Conservation (phyloP, 495 filamentous ascomycete species). For the Neurospora sp. region DNA sequence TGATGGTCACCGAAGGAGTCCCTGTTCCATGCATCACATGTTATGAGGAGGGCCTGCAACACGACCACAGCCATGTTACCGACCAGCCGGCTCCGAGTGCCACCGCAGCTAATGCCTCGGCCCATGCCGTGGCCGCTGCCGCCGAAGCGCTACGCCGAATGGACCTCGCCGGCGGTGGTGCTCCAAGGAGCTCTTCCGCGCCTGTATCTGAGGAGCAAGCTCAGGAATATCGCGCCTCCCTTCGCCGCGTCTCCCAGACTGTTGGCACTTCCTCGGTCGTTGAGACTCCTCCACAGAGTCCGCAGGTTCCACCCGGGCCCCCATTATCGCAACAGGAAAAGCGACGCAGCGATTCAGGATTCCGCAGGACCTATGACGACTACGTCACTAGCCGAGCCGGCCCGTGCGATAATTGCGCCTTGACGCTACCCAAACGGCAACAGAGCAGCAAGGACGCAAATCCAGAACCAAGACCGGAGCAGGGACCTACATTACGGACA, state of each 20-base stretch:
- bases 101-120: conserved; percentile 15
- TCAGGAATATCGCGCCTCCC: conserved; percentile 29
- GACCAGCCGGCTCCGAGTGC: conserved; percentile 27
- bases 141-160: conserved; percentile 33
- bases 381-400: conserved; percentile 41
- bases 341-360: conserved; percentile 38
- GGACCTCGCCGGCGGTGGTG: conserved; percentile 19
- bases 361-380: conserved; percentile 46
- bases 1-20: conserved; percentile 86
- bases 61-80: conserved; percentile 1
- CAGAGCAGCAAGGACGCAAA: conserved; percentile 20
- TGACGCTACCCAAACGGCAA: conserved; percentile 47
- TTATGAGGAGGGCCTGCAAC: conserved; percentile 36
- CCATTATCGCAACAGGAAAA: conserved; percentile 16
- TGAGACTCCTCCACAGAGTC: conserved; percentile 56
- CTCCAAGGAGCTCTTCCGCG: conserved; percentile 28
- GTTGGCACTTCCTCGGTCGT: conserved; percentile 28
- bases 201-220: conserved; percentile 30
- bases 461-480: conserved; percentile 8
- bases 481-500: conserved; percentile 34
- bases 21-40: conserved; percentile 72
- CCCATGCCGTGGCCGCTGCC: conserved; percentile 21
- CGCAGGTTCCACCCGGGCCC: conserved; percentile 30
- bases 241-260: conserved; percentile 21
- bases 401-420: conserved; percentile 51